Evolutionary conservation across 768 basidiomycete genomes (phyloP).

Genomic region (Cyathus striatus): DNA sequence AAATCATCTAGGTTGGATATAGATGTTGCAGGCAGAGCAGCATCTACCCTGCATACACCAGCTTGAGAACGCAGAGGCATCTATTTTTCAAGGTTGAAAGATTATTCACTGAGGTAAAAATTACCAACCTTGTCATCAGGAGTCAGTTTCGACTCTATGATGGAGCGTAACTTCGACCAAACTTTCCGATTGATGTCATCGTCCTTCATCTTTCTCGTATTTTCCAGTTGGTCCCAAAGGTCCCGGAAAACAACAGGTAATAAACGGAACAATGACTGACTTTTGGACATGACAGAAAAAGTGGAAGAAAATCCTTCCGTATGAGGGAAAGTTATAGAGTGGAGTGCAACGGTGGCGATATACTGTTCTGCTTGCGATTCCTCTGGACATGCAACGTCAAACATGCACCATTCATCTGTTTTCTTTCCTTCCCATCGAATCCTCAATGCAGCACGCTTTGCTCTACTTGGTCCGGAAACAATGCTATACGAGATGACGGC

Average conservation of each 20-base stretch:
- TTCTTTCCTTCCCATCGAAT: slow-evolving; percentile 69
- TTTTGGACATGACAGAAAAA: slow-evolving; percentile 36
- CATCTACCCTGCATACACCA: too few relatives aligned
- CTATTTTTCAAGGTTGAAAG: too few relatives aligned
- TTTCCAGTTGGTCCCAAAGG: slow-evolving; percentile 89
- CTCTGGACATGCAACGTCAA: slow-evolving; percentile 75
- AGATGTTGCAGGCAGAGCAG: too few relatives aligned
- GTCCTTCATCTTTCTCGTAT: slow-evolving; percentile 50
- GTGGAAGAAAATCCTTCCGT: slow-evolving; percentile 61
- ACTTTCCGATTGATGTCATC: slow-evolving; percentile 59
- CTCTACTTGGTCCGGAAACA: slow-evolving; percentile 70
- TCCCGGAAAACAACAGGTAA: slow-evolving; percentile 83
- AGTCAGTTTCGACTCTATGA: slow-evolving; percentile 61
- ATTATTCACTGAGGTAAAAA: neutral
- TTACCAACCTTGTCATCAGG: slow-evolving; percentile 32
- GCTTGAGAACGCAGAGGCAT: too few relatives aligned
- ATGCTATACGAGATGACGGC: slow-evolving; percentile 65
- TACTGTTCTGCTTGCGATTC: slow-evolving; percentile 85
- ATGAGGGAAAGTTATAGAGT: slow-evolving; percentile 63
- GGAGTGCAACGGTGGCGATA: slow-evolving; percentile 80
- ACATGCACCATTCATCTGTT: slow-evolving; percentile 73
- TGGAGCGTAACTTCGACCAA: slow-evolving; percentile 64
- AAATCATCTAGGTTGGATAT: too few relatives aligned
- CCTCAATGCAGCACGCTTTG: slow-evolving; percentile 63
- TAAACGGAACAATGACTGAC: slow-evolving; percentile 64